Evolutionary conservation across 352 stramenopile species (phyloP), one percentile per base, ranked within the genome.

Genomic region (Globisporangium acanthophoron): DNA sequence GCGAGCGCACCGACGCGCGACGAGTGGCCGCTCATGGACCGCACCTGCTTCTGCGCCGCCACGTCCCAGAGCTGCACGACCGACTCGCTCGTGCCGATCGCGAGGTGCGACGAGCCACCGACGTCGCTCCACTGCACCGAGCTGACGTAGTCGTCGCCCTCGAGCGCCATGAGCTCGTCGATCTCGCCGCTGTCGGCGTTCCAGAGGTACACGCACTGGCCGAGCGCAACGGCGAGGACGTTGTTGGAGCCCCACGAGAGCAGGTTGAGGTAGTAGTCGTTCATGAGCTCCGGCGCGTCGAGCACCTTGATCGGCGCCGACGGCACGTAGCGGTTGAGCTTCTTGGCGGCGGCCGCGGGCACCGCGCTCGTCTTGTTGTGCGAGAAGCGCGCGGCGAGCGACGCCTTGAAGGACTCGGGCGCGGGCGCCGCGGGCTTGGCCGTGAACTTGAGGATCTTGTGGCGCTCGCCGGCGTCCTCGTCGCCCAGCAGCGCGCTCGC

Each of bases 231-330:
- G 3, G 97, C 97, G 27, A 99, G 73, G 48, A 98, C 70, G 71
- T 99, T 99, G 69, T 92, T 98, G 47, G 85, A 70, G 54, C 95
- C 94, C 97, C 97, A 99, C 44, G 94, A 97, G 9, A 99, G 71
- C 47, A 99, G 82, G 69, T 99, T 99, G 27, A 99, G 78, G 71
- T 99, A 99, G 81, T 99, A 99, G 71, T 99, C 97, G 73, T 99
- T 97, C 63, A 98, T 88, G 29, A 99, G 74, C 67, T 99, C 96
- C 0, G 97, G 97, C 31, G 97, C 97, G 75, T 99, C 97, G 43
- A 99, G 73, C 51, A 99, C 59, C 48, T 98, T 96, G 59, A 92
- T 92, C 13, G 97, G 97, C 13, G 96, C 94, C 15, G 96, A 98
- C 11, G 97, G 96, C 57, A 99, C 98, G 52, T 98, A 92, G 29